Evolutionary conservation across 495 filamentous ascomycete genomes (phyloP).

Genomic region (Daldinia vernicosa): DNA sequence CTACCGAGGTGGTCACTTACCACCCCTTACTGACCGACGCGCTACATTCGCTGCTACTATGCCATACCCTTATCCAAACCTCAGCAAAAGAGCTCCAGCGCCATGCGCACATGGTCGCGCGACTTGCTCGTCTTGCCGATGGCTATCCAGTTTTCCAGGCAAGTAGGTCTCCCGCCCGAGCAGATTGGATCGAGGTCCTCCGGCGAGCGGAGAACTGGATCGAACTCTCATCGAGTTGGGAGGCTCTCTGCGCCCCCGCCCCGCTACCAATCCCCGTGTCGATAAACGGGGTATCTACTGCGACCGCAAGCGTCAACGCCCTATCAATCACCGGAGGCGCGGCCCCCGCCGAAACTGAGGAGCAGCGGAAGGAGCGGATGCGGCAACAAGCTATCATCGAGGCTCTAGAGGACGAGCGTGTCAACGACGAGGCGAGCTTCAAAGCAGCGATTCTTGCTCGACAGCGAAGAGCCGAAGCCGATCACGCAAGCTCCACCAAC

Average conservation of each 20-base stretch:
- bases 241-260: conserved; percentile 73
- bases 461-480: conserved; percentile 60
- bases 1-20: conserved; percentile 75
- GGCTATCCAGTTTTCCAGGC: conserved; percentile 83
- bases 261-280: conserved; percentile 61
- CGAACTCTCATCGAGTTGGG: conserved; percentile 69
- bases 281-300: conserved; percentile 30
- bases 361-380: conserved; percentile 62
- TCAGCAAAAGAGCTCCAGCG: conserved; percentile 75
- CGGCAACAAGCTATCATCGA: conserved; percentile 72
- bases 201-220: conserved; percentile 72
- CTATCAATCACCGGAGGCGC: conserved; percentile 26
- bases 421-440: conserved; percentile 70
- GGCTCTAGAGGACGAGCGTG: conserved; percentile 69
- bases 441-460: conserved; percentile 67
- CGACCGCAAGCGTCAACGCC: conserved; percentile 31
- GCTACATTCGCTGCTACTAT: conserved; percentile 75
- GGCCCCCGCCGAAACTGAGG: conserved; percentile 50
- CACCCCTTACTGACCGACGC: conserved; percentile 80
- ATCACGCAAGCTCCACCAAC: conserved; percentile 35
- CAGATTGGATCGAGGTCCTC: conserved; percentile 82
- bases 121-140: conserved; percentile 75
- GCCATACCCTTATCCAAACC: conserved; percentile 77
- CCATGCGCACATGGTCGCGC: conserved; percentile 80
- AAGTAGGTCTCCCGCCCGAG: conserved; percentile 72